Evolutionary conservation across 257 asterid genomes (phyloP).

Genomic region (Penstemon newberryi): DNA sequence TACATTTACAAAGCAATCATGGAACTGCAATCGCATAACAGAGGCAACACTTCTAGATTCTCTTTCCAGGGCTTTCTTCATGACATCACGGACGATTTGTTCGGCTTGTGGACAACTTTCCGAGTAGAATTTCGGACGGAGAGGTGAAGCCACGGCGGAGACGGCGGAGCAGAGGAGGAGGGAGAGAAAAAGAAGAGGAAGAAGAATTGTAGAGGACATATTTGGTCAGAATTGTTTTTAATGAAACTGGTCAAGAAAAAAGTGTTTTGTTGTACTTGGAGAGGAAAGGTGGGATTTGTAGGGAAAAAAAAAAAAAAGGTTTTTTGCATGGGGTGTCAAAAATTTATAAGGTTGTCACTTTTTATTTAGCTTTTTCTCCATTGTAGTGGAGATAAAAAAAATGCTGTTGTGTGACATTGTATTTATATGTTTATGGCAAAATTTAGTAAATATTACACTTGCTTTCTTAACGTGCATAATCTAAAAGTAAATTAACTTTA

Average conservation of each 20-base stretch:
- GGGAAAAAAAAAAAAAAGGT: too few relatives aligned
- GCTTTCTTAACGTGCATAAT: too few relatives aligned
- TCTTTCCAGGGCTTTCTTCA: conserved; percentile 55
- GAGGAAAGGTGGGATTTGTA: too few relatives aligned
- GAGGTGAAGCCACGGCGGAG: conserved; percentile 36
- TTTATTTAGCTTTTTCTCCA: too few relatives aligned
- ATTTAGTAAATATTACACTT: too few relatives aligned
- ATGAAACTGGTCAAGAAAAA: not conserved
- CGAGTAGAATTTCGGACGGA: conserved; percentile 57
- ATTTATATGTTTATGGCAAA: too few relatives aligned
- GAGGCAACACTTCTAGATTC: conserved; percentile 78
- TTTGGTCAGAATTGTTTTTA: not conserved
- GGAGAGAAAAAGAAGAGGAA: conserved; percentile 29
- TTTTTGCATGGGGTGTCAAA: too few relatives aligned
- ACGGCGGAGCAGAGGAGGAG: conserved; percentile 26
- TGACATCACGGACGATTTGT: conserved; percentile 50
- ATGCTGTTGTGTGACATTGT: not conserved
- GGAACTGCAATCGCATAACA: conserved; percentile 93
- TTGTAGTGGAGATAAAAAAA: not conserved
- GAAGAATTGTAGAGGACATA: conserved; percentile 37
- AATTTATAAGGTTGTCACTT: too few relatives aligned
- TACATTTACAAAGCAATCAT: conserved; percentile 93
- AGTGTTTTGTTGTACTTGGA: not conserved
- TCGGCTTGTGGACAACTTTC: conserved; percentile 76
- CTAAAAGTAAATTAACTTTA: too few relatives aligned